phyloP scores from a whole-genome alignment of 371 early-diverging fungal species.

The Fennellomyces sp. region DNA sequence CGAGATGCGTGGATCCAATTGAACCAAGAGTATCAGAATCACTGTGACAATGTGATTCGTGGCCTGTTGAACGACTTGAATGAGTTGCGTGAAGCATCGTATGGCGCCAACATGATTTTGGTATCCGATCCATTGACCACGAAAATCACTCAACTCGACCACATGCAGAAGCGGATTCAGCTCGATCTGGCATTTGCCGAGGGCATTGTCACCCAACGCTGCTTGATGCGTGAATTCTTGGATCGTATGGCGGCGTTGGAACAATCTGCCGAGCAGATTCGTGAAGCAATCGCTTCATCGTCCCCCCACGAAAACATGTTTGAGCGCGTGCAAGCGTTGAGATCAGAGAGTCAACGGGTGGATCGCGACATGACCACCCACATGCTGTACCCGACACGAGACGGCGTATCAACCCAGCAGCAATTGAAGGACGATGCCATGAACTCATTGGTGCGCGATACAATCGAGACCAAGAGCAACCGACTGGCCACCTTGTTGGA shows the following conservation, averaged over 20 bases:
- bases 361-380: conserved; percentile 29
- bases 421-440: conserved; percentile 38
- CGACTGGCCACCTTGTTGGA: conserved; percentile 32
- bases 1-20: conserved; percentile 8
- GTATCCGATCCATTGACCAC: conserved; percentile 24
- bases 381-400: conserved; percentile 39
- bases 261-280: conserved; percentile 43
- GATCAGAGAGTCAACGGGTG: conserved; percentile 17
- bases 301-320: conserved; percentile 16
- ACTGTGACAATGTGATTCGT: conserved; percentile 15
- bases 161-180: conserved; percentile 12
- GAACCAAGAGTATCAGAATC: conserved; percentile 12
- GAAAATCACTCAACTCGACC: conserved; percentile 20
- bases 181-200: conserved; percentile 36
- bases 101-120: neutral
- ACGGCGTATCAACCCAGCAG: conserved; percentile 18
- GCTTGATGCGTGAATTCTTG: conserved; percentile 38
- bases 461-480: conserved; percentile 25
- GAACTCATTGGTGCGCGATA: conserved; percentile 39
- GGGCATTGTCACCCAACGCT: conserved; percentile 39
- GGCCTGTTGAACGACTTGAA: conserved; percentile 22
- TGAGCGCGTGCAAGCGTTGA: conserved; percentile 27
- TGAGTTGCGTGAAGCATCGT: conserved; percentile 9
- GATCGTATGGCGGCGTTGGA: conserved; percentile 37
- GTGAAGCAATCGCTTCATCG: conserved; percentile 42